phyloP scores from a whole-genome alignment of 805 yeast genomes.

The Isabelozyma rhagii region DNA sequence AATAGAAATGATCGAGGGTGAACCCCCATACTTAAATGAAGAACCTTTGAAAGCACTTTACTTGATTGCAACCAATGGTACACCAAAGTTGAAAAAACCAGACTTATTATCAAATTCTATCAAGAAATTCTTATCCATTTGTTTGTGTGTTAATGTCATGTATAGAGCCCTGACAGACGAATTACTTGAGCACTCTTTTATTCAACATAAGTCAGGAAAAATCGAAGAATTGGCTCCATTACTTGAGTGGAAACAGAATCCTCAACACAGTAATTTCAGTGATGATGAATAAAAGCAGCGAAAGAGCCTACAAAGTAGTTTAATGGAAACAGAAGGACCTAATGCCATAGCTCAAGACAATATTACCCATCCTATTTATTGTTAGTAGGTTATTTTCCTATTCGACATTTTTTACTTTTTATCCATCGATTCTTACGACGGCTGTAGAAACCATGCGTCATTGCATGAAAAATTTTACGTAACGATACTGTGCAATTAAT shows the following conservation, averaged over 20 bases:
- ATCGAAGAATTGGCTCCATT: slow-evolving; percentile 58
- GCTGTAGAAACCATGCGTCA: not conserved
- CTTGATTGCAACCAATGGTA: slow-evolving; percentile 76
- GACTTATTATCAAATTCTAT: slow-evolving; percentile 69
- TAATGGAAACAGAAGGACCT: too few species aligned
- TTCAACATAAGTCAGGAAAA: slow-evolving; percentile 57
- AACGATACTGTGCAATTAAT: too few species aligned
- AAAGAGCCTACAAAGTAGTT: not conserved
- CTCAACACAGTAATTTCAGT: slow-evolving; percentile 2
- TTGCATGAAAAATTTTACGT: not conserved
- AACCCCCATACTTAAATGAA: slow-evolving; percentile 80
- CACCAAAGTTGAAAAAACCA: slow-evolving; percentile 70
- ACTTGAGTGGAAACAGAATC: slow-evolving; percentile 46
- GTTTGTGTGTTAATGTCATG: slow-evolving; percentile 91
- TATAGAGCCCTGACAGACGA: slow-evolving; percentile 91
- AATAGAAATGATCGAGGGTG: slow-evolving; percentile 83
- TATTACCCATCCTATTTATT: not conserved
- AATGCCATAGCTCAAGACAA: too few species aligned
- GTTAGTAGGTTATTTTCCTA: not conserved
- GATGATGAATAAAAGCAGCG: slow-evolving; percentile 2
- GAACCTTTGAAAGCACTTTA: slow-evolving; percentile 76
- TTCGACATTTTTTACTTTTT: not conserved
- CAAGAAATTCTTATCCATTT: slow-evolving; percentile 82
- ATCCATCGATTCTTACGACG: not conserved
- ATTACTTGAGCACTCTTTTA: slow-evolving; percentile 71